A percentile compares a stretch with the other conserved stretches of the same genome.
phyloP scores from a whole-genome alignment of 306 rosid species.

The Corylus heterophylla region DNA sequence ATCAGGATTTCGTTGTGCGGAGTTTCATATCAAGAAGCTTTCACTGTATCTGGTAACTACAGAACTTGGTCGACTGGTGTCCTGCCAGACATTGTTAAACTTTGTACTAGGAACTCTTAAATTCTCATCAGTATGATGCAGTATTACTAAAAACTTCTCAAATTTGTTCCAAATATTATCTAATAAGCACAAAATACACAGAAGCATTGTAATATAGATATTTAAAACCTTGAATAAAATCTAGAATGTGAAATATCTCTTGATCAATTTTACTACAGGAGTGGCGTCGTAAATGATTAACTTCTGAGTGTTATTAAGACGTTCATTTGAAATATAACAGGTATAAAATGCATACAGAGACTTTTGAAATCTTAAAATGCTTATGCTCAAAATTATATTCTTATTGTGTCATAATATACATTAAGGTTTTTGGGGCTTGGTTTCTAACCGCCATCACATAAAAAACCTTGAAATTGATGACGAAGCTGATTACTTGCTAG shows the following conservation, averaged over 20 bases:
- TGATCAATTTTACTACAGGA: not conserved
- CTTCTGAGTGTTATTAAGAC: not conserved
- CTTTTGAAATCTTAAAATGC: not conserved
- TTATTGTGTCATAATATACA: not conserved
- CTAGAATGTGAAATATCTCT: slow-evolving; percentile 23
- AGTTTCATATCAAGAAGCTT: slow-evolving; percentile 76
- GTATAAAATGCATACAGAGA: not conserved
- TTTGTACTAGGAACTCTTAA: slow-evolving; percentile 27
- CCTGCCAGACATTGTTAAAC: slow-evolving; percentile 62
- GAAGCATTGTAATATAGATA: slow-evolving; percentile 22
- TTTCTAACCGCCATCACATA: not conserved
- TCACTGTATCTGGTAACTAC: slow-evolving; percentile 91
- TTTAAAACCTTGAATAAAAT: slow-evolving; percentile 12
- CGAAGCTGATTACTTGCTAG: not conserved
- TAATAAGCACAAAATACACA: slow-evolving; percentile 19
- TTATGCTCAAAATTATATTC: not conserved
- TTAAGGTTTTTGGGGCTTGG: not conserved
- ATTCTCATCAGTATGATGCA: slow-evolving; percentile 16
- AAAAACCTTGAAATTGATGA: not conserved
- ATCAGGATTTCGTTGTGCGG: slow-evolving; percentile 62
- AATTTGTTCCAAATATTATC: slow-evolving; percentile 26
- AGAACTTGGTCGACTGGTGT: slow-evolving; percentile 87
- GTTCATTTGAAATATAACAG: not conserved
- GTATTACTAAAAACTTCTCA: slow-evolving; percentile 26
- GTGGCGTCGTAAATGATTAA: not conserved